Evolutionary conservation across 2,329 filamentous ascomycete genomes (phyloP).

Genomic region (Remersonia thermophila): DNA sequence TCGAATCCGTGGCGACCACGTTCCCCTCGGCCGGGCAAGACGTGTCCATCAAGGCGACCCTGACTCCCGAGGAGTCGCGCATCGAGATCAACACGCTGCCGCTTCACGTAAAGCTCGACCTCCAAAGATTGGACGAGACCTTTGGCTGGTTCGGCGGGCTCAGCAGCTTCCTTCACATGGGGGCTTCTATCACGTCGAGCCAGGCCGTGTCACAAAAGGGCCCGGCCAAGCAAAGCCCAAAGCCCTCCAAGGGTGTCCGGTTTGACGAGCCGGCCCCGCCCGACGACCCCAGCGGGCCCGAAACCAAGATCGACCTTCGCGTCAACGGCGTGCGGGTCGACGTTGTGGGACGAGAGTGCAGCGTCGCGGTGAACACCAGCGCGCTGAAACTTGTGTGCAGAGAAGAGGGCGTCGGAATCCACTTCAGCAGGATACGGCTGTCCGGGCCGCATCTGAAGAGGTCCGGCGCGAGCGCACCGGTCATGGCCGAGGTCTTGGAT

Average conservation of each 20-base stretch:
- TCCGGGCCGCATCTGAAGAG: conserved; percentile 54
- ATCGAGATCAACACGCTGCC: conserved; percentile 66
- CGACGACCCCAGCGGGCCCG: conserved; percentile 33
- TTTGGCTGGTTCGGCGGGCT: conserved; percentile 83
- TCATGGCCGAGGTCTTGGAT: conserved; percentile 50
- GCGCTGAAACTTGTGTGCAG: conserved; percentile 72
- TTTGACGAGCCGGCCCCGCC: conserved; percentile 42
- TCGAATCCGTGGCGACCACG: conserved; percentile 45
- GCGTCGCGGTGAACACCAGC: conserved; percentile 61
- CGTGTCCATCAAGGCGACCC: conserved; percentile 40
- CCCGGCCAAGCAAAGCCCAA: conserved; percentile 26
- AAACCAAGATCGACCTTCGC: conserved; percentile 62
- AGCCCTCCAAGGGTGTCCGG: conserved; percentile 40
- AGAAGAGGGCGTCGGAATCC: conserved; percentile 57
- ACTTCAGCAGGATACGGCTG: conserved; percentile 63
- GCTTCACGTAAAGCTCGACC: conserved; percentile 61
- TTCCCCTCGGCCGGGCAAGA: conserved; percentile 47
- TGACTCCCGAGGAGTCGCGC: conserved; percentile 31
- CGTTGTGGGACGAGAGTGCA: conserved; percentile 67
- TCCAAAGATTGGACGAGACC: conserved; percentile 73
- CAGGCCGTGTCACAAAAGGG: conserved; percentile 37
- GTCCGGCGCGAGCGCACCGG: conserved; percentile 43
- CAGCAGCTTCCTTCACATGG: conserved; percentile 80
- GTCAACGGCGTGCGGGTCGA: conserved; percentile 66
- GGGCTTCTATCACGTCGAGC: conserved; percentile 68